A percentile compares a stretch with the other conserved stretches of the same genome.
Conservation (phyloP, 371 early-diverging fungal genomes). For the Mortierella sp. region DNA sequence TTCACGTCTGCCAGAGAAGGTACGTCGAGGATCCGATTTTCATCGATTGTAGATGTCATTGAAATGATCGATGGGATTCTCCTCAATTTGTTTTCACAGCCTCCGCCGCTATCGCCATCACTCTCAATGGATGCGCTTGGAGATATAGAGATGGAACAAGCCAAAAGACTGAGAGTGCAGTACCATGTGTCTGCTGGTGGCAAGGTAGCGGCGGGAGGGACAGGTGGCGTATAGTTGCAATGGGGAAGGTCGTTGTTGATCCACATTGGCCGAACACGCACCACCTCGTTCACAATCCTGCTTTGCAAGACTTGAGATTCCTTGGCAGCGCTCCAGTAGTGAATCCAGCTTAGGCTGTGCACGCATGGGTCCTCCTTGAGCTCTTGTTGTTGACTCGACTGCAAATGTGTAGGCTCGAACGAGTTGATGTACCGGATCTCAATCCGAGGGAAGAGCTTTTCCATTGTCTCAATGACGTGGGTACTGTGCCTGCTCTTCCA, state of each 20-base stretch:
- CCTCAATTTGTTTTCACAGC: slow-evolving; percentile 4
- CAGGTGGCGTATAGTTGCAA: slow-evolving; percentile 34
- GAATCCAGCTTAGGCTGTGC: slow-evolving; percentile 47
- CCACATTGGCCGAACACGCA: slow-evolving; percentile 50
- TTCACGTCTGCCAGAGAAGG: neutral
- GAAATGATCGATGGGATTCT: slow-evolving; percentile 29
- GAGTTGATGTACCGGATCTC: slow-evolving; percentile 53
- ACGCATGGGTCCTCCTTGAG: slow-evolving; percentile 35
- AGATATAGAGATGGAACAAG: neutral
- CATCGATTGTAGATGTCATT: slow-evolving; percentile 11
- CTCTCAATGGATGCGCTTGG: slow-evolving; percentile 23
- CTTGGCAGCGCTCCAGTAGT: slow-evolving; percentile 54
- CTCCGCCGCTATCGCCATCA: neutral
- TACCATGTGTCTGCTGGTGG: neutral
- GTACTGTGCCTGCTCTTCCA: slow-evolving; percentile 44
- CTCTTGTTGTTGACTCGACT: slow-evolving; percentile 36
- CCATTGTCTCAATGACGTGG: slow-evolving; percentile 44
- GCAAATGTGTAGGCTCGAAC: slow-evolving; percentile 36
- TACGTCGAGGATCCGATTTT: slow-evolving; percentile 10
- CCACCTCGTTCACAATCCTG: slow-evolving; percentile 49
- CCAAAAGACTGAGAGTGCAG: neutral
- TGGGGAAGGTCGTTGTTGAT: slow-evolving; percentile 34
- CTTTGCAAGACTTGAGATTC: slow-evolving; percentile 52
- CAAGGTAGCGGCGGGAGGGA: neutral
- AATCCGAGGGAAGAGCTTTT: slow-evolving; percentile 24